Percentiles rank a stretch among this genome's conserved stretches.
Evolutionary conservation across 805 yeast genomes (phyloP).

Genomic region (Wickerhamiella parazyma): DNA sequence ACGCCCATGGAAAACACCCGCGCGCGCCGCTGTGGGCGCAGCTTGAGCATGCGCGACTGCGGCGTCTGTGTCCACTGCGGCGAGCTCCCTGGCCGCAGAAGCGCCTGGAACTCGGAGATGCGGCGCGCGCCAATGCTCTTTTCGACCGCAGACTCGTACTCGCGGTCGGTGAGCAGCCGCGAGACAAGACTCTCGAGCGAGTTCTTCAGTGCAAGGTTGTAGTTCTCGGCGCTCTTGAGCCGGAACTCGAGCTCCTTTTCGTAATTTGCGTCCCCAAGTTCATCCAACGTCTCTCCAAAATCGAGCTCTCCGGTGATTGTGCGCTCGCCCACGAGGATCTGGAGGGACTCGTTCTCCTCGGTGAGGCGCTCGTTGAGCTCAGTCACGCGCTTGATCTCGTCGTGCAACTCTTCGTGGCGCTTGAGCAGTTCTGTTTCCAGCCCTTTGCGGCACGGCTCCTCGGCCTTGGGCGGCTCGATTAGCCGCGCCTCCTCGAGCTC

Average conservation of each 20-base stretch:
- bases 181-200: slow-evolving; percentile 26
- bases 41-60: background rate
- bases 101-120: slow-evolving; percentile 13
- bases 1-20: slow-evolving; percentile 18
- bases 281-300: slow-evolving; percentile 3
- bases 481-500: slow-evolving; percentile 4
- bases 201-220: slow-evolving; percentile 23
- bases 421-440: slow-evolving; percentile 22
- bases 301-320: slow-evolving; percentile 20
- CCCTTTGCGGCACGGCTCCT: slow-evolving; percentile 12
- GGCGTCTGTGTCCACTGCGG: background rate
- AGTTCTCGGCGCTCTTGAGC: slow-evolving; percentile 20
- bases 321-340: slow-evolving; percentile 24
- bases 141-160: slow-evolving; percentile 21
- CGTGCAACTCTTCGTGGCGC: slow-evolving; percentile 18
- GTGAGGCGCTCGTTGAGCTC: slow-evolving; percentile 39
- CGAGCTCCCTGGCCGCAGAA: slow-evolving; percentile 4
- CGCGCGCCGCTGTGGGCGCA: background rate
- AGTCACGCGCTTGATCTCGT: slow-evolving; percentile 39
- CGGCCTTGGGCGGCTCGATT: background rate
- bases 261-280: slow-evolving; percentile 3
- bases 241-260: slow-evolving; percentile 21
- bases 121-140: slow-evolving; percentile 15
- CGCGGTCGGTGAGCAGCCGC: slow-evolving; percentile 24
- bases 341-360: slow-evolving; percentile 27